Conservation (phyloP, 2,329 filamentous ascomycete species). For the Ophiobolus disseminans region DNA sequence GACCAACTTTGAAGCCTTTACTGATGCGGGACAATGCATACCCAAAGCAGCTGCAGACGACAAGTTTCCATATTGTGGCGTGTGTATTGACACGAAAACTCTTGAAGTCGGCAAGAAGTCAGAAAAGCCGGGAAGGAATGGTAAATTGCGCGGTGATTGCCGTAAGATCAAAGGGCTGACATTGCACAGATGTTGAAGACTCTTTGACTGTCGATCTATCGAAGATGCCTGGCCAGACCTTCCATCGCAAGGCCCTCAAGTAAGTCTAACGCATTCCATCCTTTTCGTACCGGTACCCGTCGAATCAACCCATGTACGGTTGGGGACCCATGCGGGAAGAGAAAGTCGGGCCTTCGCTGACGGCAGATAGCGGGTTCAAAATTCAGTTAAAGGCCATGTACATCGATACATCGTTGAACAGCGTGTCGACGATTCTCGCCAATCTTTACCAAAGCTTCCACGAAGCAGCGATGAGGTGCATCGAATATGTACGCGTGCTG, state of each 20-base stretch:
- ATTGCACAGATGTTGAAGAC: conserved; percentile 63
- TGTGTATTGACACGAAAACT: conserved; percentile 74
- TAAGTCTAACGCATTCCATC: conserved; percentile 56
- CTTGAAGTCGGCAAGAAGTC: conserved; percentile 77
- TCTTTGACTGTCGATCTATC: conserved; percentile 81
- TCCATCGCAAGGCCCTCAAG: conserved; percentile 77
- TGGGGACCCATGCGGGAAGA: conserved; percentile 4
- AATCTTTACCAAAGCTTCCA: conserved; percentile 78
- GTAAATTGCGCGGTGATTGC: conserved; percentile 48
- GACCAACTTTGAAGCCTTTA: conserved; percentile 76
- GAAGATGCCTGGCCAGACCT: conserved; percentile 75
- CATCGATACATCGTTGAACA: conserved; percentile 81
- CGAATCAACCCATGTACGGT: conserved; percentile 10
- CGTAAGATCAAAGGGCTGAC: conserved; percentile 17
- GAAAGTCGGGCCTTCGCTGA: conserved; percentile 19
- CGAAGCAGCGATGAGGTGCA: conserved; percentile 79
- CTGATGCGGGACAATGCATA: conserved; percentile 58
- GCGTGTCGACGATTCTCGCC: conserved; percentile 68
- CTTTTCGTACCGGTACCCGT: neutral
- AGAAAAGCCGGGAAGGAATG: conserved; percentile 57
- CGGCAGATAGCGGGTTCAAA: conserved; percentile 68
- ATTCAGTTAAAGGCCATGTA: conserved; percentile 86
- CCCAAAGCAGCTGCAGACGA: conserved; percentile 48
- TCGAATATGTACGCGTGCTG: conserved; percentile 67
- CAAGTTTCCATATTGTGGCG: conserved; percentile 89